Percentiles rank a stretch among this genome's conserved stretches.
phyloP scores from a whole-genome alignment of 75 land plant genomes.

The Isoetes taiwanensis region DNA sequence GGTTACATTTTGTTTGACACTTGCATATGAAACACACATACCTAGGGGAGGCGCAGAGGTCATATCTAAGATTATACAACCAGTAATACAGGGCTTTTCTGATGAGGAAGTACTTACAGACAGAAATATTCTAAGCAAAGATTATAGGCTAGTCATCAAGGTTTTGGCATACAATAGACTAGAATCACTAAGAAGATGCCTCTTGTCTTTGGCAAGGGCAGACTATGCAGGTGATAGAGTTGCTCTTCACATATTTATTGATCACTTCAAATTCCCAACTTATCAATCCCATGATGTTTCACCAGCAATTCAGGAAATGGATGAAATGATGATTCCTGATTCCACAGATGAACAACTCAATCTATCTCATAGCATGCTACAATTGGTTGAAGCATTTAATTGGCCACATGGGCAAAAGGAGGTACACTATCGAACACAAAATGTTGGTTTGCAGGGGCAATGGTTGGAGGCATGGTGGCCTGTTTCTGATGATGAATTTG shows the following conservation, averaged over 20 bases:
- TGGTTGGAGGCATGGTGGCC: slow-evolving; percentile 99
- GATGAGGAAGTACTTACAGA: slow-evolving; percentile 9
- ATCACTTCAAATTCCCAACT: too few relatives aligned
- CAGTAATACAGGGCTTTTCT: too few relatives aligned
- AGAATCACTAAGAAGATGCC: slow-evolving; percentile 65
- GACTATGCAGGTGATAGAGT: slow-evolving; percentile 53
- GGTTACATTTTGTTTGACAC: too few relatives aligned
- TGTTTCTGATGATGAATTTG: slow-evolving; percentile 65
- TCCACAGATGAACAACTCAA: slow-evolving; percentile 20
- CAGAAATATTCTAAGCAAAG: slow-evolving; percentile 9
- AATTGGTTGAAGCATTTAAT: slow-evolving; percentile 43
- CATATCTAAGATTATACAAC: too few relatives aligned
- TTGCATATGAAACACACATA: too few relatives aligned
- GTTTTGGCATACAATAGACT: slow-evolving; percentile 71
- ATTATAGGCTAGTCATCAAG: slow-evolving; percentile 35
- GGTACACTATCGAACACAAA: slow-evolving; percentile 72
- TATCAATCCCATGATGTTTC: not conserved
- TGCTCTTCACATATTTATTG: slow-evolving; percentile 61
- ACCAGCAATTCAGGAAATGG: not conserved
- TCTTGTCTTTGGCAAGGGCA: slow-evolving; percentile 56
- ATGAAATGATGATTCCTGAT: not conserved
- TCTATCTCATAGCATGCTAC: slow-evolving; percentile 33
- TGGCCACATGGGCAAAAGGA: slow-evolving; percentile 72
- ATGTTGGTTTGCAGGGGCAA: slow-evolving; percentile 83
- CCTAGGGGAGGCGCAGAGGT: too few relatives aligned